Base-by-base conservation (phyloP, 108 stramenopile species). In the Cyclotella cryptica region DNA sequence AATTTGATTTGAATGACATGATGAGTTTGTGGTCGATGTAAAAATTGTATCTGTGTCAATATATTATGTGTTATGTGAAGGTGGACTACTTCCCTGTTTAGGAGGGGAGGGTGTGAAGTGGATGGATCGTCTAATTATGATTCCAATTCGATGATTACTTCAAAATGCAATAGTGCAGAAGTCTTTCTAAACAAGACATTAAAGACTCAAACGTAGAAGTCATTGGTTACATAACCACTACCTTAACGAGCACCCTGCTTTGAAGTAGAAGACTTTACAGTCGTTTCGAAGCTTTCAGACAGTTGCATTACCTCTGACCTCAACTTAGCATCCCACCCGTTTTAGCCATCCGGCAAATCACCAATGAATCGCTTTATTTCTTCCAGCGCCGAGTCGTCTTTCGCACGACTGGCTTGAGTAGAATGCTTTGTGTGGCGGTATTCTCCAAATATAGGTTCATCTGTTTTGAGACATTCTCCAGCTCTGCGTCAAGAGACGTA, bases 401-500 rank as follows among this genome's bases (percentile, higher is more conserved):
- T 27, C 88, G 79, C 15, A 85, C 75, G 15, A 93, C 89, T 15
- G 95, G 95, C 64, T 96, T 96, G 63, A 96, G 27, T 14, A 96
- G 84, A 74, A 96, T 96, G 57, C 84, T 85, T 49, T 89, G 91
- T 7, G 95, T 96, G 10, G 90, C 87, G 22, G 89, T 70, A 64
- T 88, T 96, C 58, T 96, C 92, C 70, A 96, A 61, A 58, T 96
- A 96, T 43, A 96, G 68, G 19, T 53, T 78, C 95, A 96, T 92
- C 71, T 92, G 90, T 24, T 72, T 84, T 14, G 78, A 71, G 14
- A 96, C 81, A 47, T 89, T 79, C 5, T 60, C 74, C 10, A 85
- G 49, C 52, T 87, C 66, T 3, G 64, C 68, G 60, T 92, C 86
- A 27, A 93, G 69, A 30, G 58, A 75, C 47, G 82, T 79, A 19